Evolutionary conservation across 495 filamentous ascomycete species (phyloP).

Genomic region (Aspergillus biplanus): DNA sequence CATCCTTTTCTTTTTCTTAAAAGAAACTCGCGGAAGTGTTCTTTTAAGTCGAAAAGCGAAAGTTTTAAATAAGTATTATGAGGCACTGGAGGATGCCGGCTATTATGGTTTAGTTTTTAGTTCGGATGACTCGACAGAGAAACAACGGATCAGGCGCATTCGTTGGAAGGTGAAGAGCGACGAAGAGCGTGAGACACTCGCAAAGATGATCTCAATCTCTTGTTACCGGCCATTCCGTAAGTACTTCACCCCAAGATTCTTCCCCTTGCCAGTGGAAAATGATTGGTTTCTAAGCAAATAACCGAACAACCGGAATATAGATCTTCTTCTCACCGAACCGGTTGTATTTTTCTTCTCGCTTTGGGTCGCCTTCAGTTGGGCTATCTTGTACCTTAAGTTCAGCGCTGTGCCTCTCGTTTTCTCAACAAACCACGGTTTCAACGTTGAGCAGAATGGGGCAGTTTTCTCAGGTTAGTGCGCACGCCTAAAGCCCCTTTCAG

Average conservation of each 20-base stretch:
- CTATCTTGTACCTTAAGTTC: conserved; percentile 84
- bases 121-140: conserved; percentile 35
- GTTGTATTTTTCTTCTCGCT: conserved; percentile 94
- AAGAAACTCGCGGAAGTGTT: conserved; percentile 83
- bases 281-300: neutral
- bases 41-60: conserved; percentile 77
- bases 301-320: conserved; percentile 29
- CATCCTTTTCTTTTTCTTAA: conserved; percentile 67
- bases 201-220: conserved; percentile 75
- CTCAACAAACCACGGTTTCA: conserved; percentile 70
- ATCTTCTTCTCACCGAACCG: conserved; percentile 85
- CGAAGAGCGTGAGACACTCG: conserved; percentile 72
- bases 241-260: conserved; percentile 15
- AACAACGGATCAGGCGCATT: conserved; percentile 59
- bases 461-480: conserved; percentile 64
- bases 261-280: no score
- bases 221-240: conserved; percentile 74
- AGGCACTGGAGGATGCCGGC: conserved; percentile 66
- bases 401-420: conserved; percentile 80
- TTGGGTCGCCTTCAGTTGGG: conserved; percentile 92
- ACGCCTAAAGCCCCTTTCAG: no score
- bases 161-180: conserved; percentile 87
- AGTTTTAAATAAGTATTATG: conserved; percentile 79
- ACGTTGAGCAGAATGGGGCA: conserved; percentile 65
- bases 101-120: conserved; percentile 60